Percentiles rank a stretch among this genome's conserved stretches.
Evolutionary conservation across 1,284 basidiomycete genomes (phyloP).

Genomic region (Heliocybe sulcata): DNA sequence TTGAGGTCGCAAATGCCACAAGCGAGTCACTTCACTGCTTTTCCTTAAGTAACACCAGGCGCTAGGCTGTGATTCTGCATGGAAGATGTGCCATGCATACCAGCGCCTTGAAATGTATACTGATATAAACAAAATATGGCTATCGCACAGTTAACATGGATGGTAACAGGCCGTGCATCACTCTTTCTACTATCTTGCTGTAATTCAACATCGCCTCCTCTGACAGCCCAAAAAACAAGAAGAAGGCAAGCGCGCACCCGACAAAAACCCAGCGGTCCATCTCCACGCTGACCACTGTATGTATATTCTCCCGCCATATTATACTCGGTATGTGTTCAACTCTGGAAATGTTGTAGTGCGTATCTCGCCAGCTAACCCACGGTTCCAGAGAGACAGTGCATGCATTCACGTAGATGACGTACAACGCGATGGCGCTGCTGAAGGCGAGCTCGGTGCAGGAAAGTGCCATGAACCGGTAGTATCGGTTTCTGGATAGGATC

Average conservation of each 20-base stretch:
- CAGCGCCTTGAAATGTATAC: too few species aligned
- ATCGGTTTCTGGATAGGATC: constrained; percentile 35
- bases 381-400: constrained; percentile 12
- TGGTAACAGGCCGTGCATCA: too few species aligned
- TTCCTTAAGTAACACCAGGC: too few species aligned
- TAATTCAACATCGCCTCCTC: too few species aligned
- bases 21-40: too few species aligned
- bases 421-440: constrained; percentile 39
- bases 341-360: constrained; percentile 28
- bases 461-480: constrained; percentile 58
- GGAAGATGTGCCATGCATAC: too few species aligned
- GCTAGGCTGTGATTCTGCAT: too few species aligned
- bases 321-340: constrained; percentile 18
- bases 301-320: constrained; percentile 22
- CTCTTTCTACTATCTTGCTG: too few species aligned
- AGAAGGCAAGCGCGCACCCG: constrained; percentile 34
- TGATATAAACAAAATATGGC: too few species aligned
- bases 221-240: constrained; percentile 38
- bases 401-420: constrained; percentile 28
- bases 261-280: constrained; percentile 31
- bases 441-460: constrained; percentile 36
- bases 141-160: too few species aligned
- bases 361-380: constrained; percentile 28
- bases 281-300: constrained; percentile 18
- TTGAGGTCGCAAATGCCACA: too few species aligned